Evolutionary conservation across 2,329 filamentous ascomycete genomes (phyloP), one percentile per base, ranked within the genome.

Genomic region (Penicillium sp.): DNA sequence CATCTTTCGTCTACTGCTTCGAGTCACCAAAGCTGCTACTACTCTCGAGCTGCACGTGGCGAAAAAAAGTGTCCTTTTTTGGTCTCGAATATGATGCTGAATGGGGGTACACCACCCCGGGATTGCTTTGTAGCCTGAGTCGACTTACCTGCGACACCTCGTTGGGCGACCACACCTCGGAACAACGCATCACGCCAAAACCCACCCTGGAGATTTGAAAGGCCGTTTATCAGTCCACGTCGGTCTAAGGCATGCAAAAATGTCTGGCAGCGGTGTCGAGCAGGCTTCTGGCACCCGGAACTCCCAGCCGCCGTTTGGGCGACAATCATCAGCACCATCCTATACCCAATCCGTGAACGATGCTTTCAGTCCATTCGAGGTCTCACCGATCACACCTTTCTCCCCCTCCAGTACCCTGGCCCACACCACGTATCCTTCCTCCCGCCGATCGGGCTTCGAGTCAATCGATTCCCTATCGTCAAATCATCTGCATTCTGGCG

Each of bases 221-320:
- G 63, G 65, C 66, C 64, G 66, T 67, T 67, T 66, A 67, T 60
- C 66, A 64, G 66, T 67, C 68, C 67, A 67, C 61, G 63, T 66
- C 67, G 63, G 66, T 63, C 64, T 64, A 62, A 67, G 70, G 68
- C 61, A 71, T 71, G 70, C 75, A 76, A 73, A 44, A 64, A 78
- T 78, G 76, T 72, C 76, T 70, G 73, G 73, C 69, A 70, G 69
- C 66, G 68, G 74, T 72, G 68, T 72, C 68, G 70, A 77, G 62
- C 74, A 75, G 64, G 68, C 70, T 65, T 72, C 70, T 69, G 69
- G 71, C 64, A 61, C 66, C 60, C 64, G 70, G 63, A 67, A 74
- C 59, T 56, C 57, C 65, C 59, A 61, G 54, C 67, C 62, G 62
- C 62, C 63, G 65, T 62, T 68, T 65, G 66, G 65, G 63, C 67